Evolutionary conservation across 2,329 filamentous ascomycete genomes (phyloP).

Genomic region (Raffaelea arxii): DNA sequence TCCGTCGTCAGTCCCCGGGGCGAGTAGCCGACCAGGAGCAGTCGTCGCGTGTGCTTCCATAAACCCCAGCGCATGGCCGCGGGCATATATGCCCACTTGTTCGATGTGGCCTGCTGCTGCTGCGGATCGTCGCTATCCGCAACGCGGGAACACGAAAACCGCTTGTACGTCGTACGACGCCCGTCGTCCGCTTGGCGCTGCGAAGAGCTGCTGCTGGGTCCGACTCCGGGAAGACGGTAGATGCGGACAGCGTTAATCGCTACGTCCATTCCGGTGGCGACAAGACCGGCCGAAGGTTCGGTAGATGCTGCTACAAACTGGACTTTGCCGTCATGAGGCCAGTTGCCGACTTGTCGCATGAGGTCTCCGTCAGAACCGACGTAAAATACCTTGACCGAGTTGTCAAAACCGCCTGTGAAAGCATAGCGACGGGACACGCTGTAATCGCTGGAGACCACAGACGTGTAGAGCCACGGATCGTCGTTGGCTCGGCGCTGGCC

Average conservation of each 20-base stretch:
- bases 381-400: constrained; percentile 50
- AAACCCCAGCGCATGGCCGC: constrained; percentile 55
- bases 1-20: constrained; percentile 36
- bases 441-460: constrained; percentile 52
- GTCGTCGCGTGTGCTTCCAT: constrained; percentile 31
- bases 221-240: constrained; percentile 36
- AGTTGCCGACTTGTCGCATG: constrained; percentile 39
- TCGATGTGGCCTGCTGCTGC: constrained; percentile 20
- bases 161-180: constrained; percentile 23
- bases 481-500: constrained; percentile 35
- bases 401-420: constrained; percentile 54
- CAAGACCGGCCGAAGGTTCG: constrained; percentile 32
- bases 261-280: constrained; percentile 52
- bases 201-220: too few species aligned
- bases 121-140: constrained; percentile 19
- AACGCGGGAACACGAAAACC: constrained; percentile 31
- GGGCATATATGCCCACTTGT: constrained; percentile 53
- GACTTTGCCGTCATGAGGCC: constrained; percentile 48
- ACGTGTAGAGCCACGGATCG: constrained; percentile 54
- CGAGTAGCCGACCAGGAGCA: constrained; percentile 54
- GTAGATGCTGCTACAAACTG: constrained; percentile 52
- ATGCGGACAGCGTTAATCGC: constrained; percentile 44
- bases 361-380: constrained; percentile 24
- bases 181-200: constrained; percentile 24
- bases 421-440: constrained; percentile 32